Percentiles rank a stretch among this genome's conserved stretches.
These are phyloP conservation scores for Trametes polyzona DNA, from an alignment of 1,284 basidiomycete genomes.

Conservation along the genomic window DNA sequence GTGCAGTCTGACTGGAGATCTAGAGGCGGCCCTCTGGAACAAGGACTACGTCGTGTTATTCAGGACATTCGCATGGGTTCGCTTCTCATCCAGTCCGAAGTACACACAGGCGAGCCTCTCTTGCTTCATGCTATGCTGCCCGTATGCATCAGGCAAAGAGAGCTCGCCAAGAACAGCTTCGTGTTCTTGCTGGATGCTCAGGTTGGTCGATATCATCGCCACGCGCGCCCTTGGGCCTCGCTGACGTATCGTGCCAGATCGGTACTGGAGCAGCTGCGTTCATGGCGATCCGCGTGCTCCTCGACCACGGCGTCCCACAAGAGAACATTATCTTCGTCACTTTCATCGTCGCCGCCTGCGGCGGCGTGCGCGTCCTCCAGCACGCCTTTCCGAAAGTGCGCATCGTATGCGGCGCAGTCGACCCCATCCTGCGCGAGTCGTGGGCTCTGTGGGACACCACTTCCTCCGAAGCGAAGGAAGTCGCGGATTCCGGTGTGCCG, in stretches of 20 bases:
- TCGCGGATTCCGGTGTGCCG: constrained; percentile 36
- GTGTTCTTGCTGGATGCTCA: constrained; percentile 95
- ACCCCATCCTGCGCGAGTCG: constrained; percentile 71
- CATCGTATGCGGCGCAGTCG: constrained; percentile 84
- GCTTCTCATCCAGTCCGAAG: constrained; percentile 89
- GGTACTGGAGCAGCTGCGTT: constrained; percentile 94
- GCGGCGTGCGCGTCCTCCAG: constrained; percentile 79
- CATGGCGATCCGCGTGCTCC: constrained; percentile 94
- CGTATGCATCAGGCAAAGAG: constrained; percentile 63
- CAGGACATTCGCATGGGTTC: constrained; percentile 89
- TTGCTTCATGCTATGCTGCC: constrained; percentile 87
- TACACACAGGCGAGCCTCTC: constrained; percentile 84
- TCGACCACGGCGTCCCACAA: constrained; percentile 93
- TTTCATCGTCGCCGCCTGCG: constrained; percentile 83
- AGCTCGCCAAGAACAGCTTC: constrained; percentile 70
- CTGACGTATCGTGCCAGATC: constrained; percentile 54
- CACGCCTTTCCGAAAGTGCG: constrained; percentile 83
- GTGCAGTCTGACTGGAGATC: constrained; percentile 10
- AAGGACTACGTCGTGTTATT: constrained; percentile 88
- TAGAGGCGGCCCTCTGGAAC: constrained; percentile 88
- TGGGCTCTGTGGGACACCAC: constrained; percentile 62
- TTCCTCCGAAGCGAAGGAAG: constrained; percentile 41
- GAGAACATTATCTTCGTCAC: constrained; percentile 87
- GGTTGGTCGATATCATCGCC: constrained; percentile 42
- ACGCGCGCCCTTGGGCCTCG: background rate